Evolutionary conservation across 2,329 filamentous ascomycete genomes (phyloP).

Genomic region (Talaromyces piceae): DNA sequence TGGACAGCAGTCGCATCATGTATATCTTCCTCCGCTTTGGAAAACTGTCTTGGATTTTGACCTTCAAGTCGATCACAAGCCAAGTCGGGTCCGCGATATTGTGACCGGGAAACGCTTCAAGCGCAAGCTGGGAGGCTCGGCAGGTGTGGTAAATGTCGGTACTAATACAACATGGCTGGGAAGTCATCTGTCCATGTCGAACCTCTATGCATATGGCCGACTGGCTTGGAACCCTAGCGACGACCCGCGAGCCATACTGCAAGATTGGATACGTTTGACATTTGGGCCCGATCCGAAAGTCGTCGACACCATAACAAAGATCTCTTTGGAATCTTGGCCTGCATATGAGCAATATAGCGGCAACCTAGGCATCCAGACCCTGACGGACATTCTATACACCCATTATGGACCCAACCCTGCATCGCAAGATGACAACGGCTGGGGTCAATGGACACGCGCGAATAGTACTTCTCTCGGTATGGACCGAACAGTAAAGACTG

Average conservation of each 20-base stretch:
- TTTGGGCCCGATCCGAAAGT: conserved; percentile 51
- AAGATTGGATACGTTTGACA: conserved; percentile 62
- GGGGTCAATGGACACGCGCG: conserved; percentile 67
- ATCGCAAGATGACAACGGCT: conserved; percentile 59
- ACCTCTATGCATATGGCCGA: conserved; percentile 62
- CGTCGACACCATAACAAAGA: conserved; percentile 51
- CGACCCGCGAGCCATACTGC: conserved; percentile 45
- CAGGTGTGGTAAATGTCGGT: conserved; percentile 61
- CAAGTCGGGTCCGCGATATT: conserved; percentile 53
- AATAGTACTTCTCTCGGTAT: conserved; percentile 55
- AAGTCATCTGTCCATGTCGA: conserved; percentile 62
- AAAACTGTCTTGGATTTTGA: conserved; percentile 62
- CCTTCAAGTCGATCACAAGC: conserved; percentile 50
- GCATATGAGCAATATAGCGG: conserved; percentile 65
- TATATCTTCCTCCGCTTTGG: conserved; percentile 63
- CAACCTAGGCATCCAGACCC: conserved; percentile 62
- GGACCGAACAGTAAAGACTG: conserved; percentile 62
- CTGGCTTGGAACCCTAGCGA: conserved; percentile 57
- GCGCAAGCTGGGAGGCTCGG: conserved; percentile 52
- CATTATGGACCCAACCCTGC: conserved; percentile 63
- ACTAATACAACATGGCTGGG: conserved; percentile 61
- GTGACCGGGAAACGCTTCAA: conserved; percentile 54
- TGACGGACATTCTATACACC: conserved; percentile 56
- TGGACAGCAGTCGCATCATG: conserved; percentile 61
- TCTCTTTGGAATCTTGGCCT: conserved; percentile 63